Base-by-base conservation (phyloP, 2,329 filamentous ascomycete genomes). In the Aplosporella prunicola region DNA sequence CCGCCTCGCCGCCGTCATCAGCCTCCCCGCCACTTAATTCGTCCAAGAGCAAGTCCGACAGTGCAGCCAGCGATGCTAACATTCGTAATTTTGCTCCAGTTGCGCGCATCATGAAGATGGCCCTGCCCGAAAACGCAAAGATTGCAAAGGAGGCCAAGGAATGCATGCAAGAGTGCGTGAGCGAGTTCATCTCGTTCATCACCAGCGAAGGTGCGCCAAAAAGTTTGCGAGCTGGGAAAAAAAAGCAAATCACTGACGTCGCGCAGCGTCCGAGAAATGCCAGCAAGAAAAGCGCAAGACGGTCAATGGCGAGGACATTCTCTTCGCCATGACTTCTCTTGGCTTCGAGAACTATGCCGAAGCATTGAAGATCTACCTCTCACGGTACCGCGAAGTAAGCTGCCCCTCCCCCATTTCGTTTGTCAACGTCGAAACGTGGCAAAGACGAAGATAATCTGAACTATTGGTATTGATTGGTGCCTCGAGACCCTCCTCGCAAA, bases 111-210 rank as follows among this genome's bases (percentile, higher is more conserved):
- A 98, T 98, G 91, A 98, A 98, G 65, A 82, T 87, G 52, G 91
- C 91, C 5, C 72, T 98, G 32, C 91, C 91, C 35, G 91, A 98
- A 48, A 98, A 98, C 57, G 91, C 91, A 50, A 98, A 98, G 67
- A 98, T 98, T 44, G 88, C 88, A 43, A 98, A 98, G 60, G 91
- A 98, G 60, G 91, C 91, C 39, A 98, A 98, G 63, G 91, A 98
- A 61, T 98, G 91, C 66, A 96, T 98, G 91, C 91, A 98, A 63
- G 91, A 98, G 64, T 98, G 91, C 58, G 91, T 98, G 42, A 95
- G 88, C 78, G 91, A 98, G 67, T 98, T 98, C 64, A 98, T 98
- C 69, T 94, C 86, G 5, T 98, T 98, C 71, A 96, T 98, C 58
- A 98, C 91, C 23, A 96, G 89, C 62, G 91, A 98, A 74, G 91